Percentiles rank a stretch among this genome's conserved stretches.
phyloP scores from a whole-genome alignment of 192 early-diverging fungal genomes.

The Dispira simplex region DNA sequence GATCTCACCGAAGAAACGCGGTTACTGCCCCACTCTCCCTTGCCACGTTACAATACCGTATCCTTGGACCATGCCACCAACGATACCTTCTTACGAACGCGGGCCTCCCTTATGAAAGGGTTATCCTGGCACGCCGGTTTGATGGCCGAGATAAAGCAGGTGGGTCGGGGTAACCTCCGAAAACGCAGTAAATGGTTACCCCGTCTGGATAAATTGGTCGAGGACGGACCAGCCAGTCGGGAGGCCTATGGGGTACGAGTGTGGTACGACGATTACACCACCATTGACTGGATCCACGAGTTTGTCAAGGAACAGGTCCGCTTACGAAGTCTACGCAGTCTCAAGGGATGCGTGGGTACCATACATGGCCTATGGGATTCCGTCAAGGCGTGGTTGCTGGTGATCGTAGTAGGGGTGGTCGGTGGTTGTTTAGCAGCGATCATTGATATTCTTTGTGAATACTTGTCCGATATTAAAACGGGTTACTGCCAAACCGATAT shows the following conservation, averaged over 20 bases:
- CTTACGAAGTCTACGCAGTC: slow-evolving; percentile 34
- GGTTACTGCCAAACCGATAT: slow-evolving; percentile 70
- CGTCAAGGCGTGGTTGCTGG: slow-evolving; percentile 76
- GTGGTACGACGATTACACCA: slow-evolving; percentile 41
- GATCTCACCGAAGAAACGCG: too few relatives aligned
- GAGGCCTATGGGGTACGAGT: slow-evolving; percentile 39
- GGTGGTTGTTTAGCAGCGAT: slow-evolving; percentile 47
- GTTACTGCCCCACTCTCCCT: too few relatives aligned
- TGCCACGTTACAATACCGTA: too few relatives aligned
- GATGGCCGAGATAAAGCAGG: too few relatives aligned
- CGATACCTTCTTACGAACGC: too few relatives aligned
- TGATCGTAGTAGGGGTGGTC: slow-evolving; percentile 28
- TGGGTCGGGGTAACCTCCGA: slow-evolving; percentile 15
- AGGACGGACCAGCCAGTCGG: not conserved
- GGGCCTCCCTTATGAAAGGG: too few relatives aligned
- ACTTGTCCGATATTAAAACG: slow-evolving; percentile 68
- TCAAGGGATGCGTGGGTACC: slow-evolving; percentile 39
- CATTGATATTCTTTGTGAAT: slow-evolving; percentile 62
- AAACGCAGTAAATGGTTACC: not conserved
- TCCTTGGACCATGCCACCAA: too few relatives aligned
- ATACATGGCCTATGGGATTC: slow-evolving; percentile 51
- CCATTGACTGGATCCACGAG: slow-evolving; percentile 82
- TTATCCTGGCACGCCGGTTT: too few relatives aligned
- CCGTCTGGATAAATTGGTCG: not conserved
- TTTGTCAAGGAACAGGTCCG: slow-evolving; percentile 64